These are phyloP conservation scores for Suillus occidentalis DNA, from an alignment of 768 basidiomycete species.

Conservation along the genomic window DNA sequence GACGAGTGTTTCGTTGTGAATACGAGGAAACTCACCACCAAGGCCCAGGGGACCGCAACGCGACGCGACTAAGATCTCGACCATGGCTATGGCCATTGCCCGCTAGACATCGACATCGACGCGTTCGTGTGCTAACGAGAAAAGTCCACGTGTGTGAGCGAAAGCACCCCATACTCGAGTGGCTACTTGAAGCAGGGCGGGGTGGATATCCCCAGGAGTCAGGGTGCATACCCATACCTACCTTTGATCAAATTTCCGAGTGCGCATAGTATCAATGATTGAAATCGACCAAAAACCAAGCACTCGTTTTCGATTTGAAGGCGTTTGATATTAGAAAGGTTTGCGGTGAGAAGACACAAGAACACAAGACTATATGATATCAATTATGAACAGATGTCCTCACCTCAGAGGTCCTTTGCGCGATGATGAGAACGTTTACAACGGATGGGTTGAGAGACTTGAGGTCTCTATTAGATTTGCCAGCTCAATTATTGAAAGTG, in stretches of 20 bases:
- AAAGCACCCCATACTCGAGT: background rate
- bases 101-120: background rate
- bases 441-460: background rate
- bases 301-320: background rate
- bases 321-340: no score
- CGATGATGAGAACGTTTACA: background rate
- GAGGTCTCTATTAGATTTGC: background rate
- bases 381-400: background rate
- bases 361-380: no score
- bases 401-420: background rate
- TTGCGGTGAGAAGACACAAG: background rate
- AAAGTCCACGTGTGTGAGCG: background rate
- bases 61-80: background rate
- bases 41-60: no score
- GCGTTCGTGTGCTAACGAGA: background rate
- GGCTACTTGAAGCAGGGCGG: no score
- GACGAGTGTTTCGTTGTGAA: background rate
- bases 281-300: no score
- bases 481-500: background rate
- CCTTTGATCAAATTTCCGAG: slow-evolving; percentile 7
- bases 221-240: background rate
- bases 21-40: background rate
- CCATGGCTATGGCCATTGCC: no score
- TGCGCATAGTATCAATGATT: no score
- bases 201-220: no score